Conservation (phyloP, 257 asterid genomes). For the Solanum dulcamara region DNA sequence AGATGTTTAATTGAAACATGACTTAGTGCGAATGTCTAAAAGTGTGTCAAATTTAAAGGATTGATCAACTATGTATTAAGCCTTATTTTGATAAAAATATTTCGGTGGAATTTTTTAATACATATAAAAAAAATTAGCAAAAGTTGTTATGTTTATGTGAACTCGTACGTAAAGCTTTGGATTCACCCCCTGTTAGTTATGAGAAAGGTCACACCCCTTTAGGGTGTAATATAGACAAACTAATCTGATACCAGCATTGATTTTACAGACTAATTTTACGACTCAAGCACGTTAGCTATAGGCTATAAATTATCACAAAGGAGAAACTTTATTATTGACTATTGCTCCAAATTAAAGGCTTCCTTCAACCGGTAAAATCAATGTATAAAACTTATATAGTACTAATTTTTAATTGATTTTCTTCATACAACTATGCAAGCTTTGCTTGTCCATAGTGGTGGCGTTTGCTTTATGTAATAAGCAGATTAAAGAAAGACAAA, state of each 20-base stretch:
- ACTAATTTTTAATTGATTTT: background rate
- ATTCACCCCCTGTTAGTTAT: background rate
- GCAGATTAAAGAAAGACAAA: background rate
- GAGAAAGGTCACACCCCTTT: background rate
- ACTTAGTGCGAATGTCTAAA: background rate
- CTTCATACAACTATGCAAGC: background rate
- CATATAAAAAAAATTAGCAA: background rate
- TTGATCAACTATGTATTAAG: no score
- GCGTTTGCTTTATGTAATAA: background rate
- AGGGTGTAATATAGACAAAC: background rate
- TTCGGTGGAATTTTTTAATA: background rate
- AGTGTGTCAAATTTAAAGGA: background rate
- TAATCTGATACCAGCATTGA: background rate
- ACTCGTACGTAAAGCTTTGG: background rate
- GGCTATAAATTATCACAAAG: background rate
- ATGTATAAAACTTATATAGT: background rate
- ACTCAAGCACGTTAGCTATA: no score
- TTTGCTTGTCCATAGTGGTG: conserved; percentile 2
- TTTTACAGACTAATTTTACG: background rate
- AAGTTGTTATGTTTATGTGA: background rate
- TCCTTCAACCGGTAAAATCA: background rate
- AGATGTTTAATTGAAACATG: background rate
- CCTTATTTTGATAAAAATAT: no score
- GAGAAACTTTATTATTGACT: background rate
- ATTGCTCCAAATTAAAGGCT: background rate